Percentiles rank a stretch among this genome's conserved stretches.
Conservation (phyloP, 345 rosid species). For the Syzygium aromaticum region DNA sequence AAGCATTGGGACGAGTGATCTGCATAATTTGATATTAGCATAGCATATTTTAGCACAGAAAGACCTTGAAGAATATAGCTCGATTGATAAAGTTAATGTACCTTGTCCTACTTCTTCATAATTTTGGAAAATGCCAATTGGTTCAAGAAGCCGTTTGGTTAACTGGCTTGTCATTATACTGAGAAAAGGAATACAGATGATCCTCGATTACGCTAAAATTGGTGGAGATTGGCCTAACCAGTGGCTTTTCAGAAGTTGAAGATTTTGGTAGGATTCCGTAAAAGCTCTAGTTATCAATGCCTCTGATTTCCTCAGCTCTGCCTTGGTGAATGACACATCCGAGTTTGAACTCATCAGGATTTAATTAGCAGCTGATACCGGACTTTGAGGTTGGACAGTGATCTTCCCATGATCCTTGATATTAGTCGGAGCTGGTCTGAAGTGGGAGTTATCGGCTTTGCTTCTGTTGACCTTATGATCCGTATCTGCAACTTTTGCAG, state of each 20-base stretch:
- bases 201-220: slow-evolving; percentile 28
- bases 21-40: slow-evolving; percentile 1
- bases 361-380: slow-evolving; percentile 44
- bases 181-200: background rate
- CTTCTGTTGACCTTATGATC: background rate
- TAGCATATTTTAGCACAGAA: background rate
- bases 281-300: slow-evolving; percentile 31
- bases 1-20: slow-evolving; percentile 48
- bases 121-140: slow-evolving; percentile 70
- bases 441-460: background rate
- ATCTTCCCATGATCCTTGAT: slow-evolving; percentile 29
- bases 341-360: slow-evolving; percentile 41
- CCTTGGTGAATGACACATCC: slow-evolving; percentile 42
- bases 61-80: background rate
- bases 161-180: background rate
- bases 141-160: slow-evolving; percentile 50
- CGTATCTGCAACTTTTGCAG: background rate
- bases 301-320: slow-evolving; percentile 41
- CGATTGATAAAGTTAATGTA: slow-evolving; percentile 1
- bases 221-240: slow-evolving; percentile 20
- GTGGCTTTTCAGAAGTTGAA: slow-evolving; percentile 46
- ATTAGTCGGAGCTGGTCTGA: slow-evolving; percentile 24
- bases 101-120: slow-evolving; percentile 90
- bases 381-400: slow-evolving; percentile 27
- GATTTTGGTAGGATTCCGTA: slow-evolving; percentile 60